Evolutionary conservation across 2,329 filamentous ascomycete species (phyloP), one percentile per base, ranked within the genome.

Genomic region (Hypoxylon sp.): DNA sequence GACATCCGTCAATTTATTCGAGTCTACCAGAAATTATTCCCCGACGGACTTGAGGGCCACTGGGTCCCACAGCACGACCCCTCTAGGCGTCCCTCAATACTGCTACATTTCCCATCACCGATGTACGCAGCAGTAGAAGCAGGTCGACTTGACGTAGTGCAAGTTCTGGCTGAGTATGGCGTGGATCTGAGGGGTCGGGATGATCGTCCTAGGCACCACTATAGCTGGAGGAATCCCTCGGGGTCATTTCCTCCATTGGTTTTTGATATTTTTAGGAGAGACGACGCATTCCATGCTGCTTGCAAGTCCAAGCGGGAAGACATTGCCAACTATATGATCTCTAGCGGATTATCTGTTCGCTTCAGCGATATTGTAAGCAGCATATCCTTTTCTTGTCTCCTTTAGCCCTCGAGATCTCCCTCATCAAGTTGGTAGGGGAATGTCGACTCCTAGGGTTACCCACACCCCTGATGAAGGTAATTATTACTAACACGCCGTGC

Each of bases 71-170:
- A 35, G n/a, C 16, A 26, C 4, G 5, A 21, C 15, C 3, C 1
- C 11, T 12, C 2, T 2, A 5, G 4, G 9, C 2, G 16, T 11
- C 2, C 5, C 1, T 3, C 17, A 1, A 30, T 35, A 25, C 11
- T 20, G 3, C 1, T 7, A 2, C 4, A 38, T 12, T 16, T 44
- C 16, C 32, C 31, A 12, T 40, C 27, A 3, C 43, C 43, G 11
- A 32, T 43, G 6, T 5, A 20, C 3, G 25, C 9, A 23, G 51
- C 51, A 3, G 20, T 16, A 7, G 21, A 15, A 9, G 15, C 16
- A 12, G 44, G 40, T 9, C 32, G 51, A 2, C 27, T 45, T 8
- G 51, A 54, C 16, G 35, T 49, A 2, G 8, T 54, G 9, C 7
- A 50, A 11, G 25, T 16, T 5, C 51, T 55, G 7, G 1, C 32